These are phyloP conservation scores for Piedraia hortae DNA, from an alignment of 2,329 filamentous ascomycete species.

Conservation along the genomic window DNA sequence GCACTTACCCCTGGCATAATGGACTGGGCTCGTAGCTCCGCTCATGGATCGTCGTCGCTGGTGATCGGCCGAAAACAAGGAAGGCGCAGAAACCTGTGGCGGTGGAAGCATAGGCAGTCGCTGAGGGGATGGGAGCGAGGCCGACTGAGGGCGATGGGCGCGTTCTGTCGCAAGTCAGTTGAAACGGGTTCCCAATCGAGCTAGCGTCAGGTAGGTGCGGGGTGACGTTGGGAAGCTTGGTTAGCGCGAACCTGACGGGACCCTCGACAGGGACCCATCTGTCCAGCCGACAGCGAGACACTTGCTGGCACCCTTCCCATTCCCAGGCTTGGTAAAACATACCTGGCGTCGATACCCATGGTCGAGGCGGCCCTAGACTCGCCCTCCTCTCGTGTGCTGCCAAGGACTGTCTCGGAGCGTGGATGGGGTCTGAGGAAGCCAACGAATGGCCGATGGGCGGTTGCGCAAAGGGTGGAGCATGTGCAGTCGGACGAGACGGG, in stretches of 20 bases:
- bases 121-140: conserved; percentile 5
- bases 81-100: conserved; percentile 10
- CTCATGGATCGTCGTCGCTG: conserved; percentile 19
- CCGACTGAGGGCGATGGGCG: conserved; percentile 4
- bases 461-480: conserved; percentile 10
- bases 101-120: conserved; percentile 5
- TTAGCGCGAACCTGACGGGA: too few species aligned
- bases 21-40: conserved; percentile 11
- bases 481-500: conserved; percentile 11
- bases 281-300: too few species aligned
- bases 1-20: conserved; percentile 9
- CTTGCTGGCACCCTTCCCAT: too few species aligned
- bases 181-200: too few species aligned
- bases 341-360: conserved; percentile 9
- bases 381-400: conserved; percentile 15
- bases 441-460: conserved; percentile 14
- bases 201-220: too few species aligned
- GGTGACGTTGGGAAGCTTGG: too few species aligned
- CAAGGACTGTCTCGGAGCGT: conserved; percentile 20
- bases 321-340: conserved; percentile 4
- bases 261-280: too few species aligned
- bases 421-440: conserved; percentile 20
- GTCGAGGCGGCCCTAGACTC: conserved; percentile 15
- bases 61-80: conserved; percentile 17
- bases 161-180: conserved; percentile 1